Evolutionary conservation across 768 basidiomycete species (phyloP).

Genomic region (Boletus sp.): DNA sequence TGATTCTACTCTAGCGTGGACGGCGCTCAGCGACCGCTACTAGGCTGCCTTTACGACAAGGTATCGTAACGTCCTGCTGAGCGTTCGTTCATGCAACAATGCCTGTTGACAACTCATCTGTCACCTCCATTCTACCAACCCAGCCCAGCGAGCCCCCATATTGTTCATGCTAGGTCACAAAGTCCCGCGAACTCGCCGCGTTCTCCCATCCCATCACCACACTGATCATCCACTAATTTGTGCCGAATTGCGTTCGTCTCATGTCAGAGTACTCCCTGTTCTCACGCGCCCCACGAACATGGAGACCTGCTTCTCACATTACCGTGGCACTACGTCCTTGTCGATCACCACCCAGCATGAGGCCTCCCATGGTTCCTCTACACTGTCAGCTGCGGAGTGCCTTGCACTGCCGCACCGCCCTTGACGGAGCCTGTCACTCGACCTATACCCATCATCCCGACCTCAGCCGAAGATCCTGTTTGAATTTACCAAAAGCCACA

Average conservation of each 20-base stretch:
- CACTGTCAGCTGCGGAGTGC: not conserved
- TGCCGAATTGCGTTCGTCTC: not conserved
- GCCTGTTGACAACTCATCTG: not conserved
- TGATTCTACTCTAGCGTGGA: not conserved
- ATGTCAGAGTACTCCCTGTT: not conserved
- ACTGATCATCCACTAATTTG: not conserved
- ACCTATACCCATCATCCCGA: not conserved
- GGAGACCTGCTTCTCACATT: not conserved
- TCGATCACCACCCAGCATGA: not conserved
- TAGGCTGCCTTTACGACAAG: not conserved
- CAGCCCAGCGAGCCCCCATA: not conserved
- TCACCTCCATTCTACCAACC: not conserved
- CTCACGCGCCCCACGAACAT: not conserved
- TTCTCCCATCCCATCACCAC: not conserved
- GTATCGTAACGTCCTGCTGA: not conserved
- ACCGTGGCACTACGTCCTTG: conserved; percentile 9
- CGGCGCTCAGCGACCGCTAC: not conserved
- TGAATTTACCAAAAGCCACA: not conserved
- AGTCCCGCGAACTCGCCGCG: conserved; percentile 10
- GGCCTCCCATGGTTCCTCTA: not conserved
- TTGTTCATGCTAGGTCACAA: not conserved
- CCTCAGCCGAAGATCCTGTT: not conserved
- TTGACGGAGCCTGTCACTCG: not conserved
- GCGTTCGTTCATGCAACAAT: not conserved
- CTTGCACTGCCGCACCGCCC: not conserved